Evolutionary conservation across 306 rosid species (phyloP).

Genomic region (Astragalus glycyphyllos): DNA sequence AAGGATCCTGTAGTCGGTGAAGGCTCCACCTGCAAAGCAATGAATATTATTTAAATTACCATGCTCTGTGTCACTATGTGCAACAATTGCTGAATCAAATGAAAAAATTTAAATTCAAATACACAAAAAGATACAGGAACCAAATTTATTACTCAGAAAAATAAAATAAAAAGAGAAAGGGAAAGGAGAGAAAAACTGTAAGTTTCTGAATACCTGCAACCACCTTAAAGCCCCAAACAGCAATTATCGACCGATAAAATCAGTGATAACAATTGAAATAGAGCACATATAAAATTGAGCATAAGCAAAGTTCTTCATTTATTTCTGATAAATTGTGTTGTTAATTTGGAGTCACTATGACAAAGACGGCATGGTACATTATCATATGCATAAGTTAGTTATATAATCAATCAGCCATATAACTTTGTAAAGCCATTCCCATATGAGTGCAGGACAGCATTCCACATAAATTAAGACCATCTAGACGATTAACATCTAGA

Average conservation of each 20-base stretch:
- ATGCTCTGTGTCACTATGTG: neutral
- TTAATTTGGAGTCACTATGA: constrained; percentile 35
- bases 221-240: too few species aligned
- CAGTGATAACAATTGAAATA: constrained; percentile 36
- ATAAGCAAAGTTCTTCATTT: constrained; percentile 39
- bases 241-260: too few species aligned
- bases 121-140: neutral
- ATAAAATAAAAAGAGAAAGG: neutral
- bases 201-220: constrained; percentile 27
- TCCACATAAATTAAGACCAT: constrained; percentile 43
- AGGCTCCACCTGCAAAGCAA: constrained; percentile 82
- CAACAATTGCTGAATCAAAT: constrained; percentile 36
- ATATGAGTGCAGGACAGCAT: constrained; percentile 41
- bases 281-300: constrained; percentile 37
- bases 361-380: constrained; percentile 39
- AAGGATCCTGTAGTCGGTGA: constrained; percentile 97
- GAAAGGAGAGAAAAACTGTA: neutral
- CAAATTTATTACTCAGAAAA: constrained; percentile 13
- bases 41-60: constrained; percentile 35
- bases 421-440: constrained; percentile 41
- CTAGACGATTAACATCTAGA: constrained; percentile 40
- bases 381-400: constrained; percentile 42
- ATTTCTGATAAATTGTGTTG: neutral
- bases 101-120: constrained; percentile 8
- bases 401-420: constrained; percentile 40